Percentiles rank a stretch among this genome's conserved stretches.
Conservation (phyloP, 2,329 filamentous ascomycete genomes). For the Fusarium duplospermum region DNA sequence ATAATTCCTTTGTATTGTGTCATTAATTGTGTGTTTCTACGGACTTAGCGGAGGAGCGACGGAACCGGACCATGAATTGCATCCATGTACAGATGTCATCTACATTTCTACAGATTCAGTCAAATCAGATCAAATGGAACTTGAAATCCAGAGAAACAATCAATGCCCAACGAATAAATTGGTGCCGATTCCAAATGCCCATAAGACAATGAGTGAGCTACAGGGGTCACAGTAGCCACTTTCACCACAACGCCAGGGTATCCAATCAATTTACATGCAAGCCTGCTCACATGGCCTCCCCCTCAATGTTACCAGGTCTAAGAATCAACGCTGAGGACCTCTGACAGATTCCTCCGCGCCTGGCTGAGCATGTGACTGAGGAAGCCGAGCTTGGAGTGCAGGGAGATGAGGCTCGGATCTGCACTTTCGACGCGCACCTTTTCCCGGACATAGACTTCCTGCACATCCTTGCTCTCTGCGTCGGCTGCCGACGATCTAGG, state of each 20-base stretch:
- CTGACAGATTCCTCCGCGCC: constrained; percentile 76
- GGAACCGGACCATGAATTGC: constrained; percentile 39
- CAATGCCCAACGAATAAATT: background rate
- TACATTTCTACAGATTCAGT: constrained; percentile 38
- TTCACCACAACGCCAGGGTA: constrained; percentile 40
- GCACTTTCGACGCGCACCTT: constrained; percentile 91
- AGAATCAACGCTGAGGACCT: constrained; percentile 76
- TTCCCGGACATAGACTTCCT: constrained; percentile 85
- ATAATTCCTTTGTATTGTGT: constrained; percentile 30
- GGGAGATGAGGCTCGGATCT: constrained; percentile 85
- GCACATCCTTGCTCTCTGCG: constrained; percentile 41
- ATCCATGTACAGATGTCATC: constrained; percentile 41
- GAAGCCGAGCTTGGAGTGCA: constrained; percentile 85
- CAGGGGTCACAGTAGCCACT: constrained; percentile 10
- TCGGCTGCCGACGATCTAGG: constrained; percentile 32
- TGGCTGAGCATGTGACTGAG: constrained; percentile 78
- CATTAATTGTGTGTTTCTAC: constrained; percentile 25
- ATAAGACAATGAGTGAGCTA: background rate
- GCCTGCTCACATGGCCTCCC: constrained; percentile 22
- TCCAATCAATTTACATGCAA: constrained; percentile 41
- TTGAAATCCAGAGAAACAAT: background rate
- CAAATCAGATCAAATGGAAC: constrained; percentile 8
- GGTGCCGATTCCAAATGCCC: background rate
- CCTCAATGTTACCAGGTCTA: constrained; percentile 27
- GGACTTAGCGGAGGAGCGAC: constrained; percentile 31